Conservation (phyloP, 441 rosid genomes). For the Eruca vesicaria region DNA sequence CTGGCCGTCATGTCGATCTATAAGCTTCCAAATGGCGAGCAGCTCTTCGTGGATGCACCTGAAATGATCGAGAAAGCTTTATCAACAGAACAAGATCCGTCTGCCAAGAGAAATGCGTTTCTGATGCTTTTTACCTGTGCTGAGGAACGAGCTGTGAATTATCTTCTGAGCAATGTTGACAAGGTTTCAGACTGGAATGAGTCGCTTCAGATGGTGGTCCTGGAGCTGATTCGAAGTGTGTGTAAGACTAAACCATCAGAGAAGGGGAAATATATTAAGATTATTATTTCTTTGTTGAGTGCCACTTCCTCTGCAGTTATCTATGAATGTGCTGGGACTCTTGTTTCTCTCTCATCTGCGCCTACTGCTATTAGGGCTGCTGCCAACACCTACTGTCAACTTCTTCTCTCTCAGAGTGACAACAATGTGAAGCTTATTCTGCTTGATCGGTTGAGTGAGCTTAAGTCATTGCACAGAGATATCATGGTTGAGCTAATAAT, state of each 20-base stretch:
- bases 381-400: conserved; percentile 81
- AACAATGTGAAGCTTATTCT: conserved; percentile 89
- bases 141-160: conserved; percentile 72
- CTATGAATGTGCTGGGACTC: conserved; percentile 85
- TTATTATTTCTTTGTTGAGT: conserved; percentile 74
- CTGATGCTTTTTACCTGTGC: conserved; percentile 86
- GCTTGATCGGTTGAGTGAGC: conserved; percentile 80
- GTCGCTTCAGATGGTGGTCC: conserved; percentile 81
- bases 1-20: conserved; percentile 72
- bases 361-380: conserved; percentile 89
- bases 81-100: conserved; percentile 72
- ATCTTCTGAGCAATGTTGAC: conserved; percentile 74
- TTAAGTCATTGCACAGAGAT: conserved; percentile 70
- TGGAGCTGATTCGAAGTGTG: conserved; percentile 85
- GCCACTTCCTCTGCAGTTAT: conserved; percentile 84
- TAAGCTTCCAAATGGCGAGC: conserved; percentile 79
- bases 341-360: conserved; percentile 86
- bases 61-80: conserved; percentile 79
- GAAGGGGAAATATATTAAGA: conserved; percentile 85
- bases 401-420: conserved; percentile 85
- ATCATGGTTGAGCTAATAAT: conserved; percentile 80
- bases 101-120: conserved; percentile 87
- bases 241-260: conserved; percentile 71
- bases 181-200: conserved; percentile 85
- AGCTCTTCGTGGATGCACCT: conserved; percentile 74